Base-by-base conservation (phyloP, 805 yeast genomes). In the Ogataea parapolymorpha region DNA sequence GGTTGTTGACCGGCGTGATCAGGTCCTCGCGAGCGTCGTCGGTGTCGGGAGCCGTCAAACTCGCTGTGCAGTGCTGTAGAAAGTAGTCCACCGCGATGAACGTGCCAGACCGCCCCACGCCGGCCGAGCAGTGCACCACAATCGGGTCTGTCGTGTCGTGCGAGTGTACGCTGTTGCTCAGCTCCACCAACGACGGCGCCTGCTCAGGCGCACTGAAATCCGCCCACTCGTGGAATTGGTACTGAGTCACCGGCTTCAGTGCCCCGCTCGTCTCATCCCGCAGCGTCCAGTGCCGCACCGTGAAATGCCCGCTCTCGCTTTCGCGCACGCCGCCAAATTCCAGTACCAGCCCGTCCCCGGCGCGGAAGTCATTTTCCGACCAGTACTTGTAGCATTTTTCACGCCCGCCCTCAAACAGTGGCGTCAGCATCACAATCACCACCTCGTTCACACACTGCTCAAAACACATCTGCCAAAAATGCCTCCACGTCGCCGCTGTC, bases 371-470 rank as follows among this genome's bases (percentile, higher is more conserved):
- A 7, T 32, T 36, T 3, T 42, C 51, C 4, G 54, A 46, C 74
- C 77, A 71, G 52, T 71, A 71, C 35, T 56, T 53, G 42, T 44
- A 48, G 46, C 79, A 74, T 50, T 74, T 74, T 16, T 58, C 59
- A 25, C 62, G 48, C 2, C 65, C 65, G 9, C 53, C 48, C 46
- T 74, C 80, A 11, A 45, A 50, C 23, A 86, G 61, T 0, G 93
- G 87, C 0, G 95, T 84, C 27, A 85, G 74, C 91, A 84, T 85
- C 12, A 83, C 77, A 9, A 85, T 66, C 1, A 77, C 75, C 3
- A 79, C 72, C 6, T 48, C 42, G 16, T 48, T 32, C 5, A 37
- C 13, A 10, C 55, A 45, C n/a, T 62, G 51, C 22, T 56, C 50
- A 35, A 50, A 48, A 37, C 60, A 58, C 65, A 55, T 63, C 27